Evolutionary conservation across 2,329 filamentous ascomycete genomes (phyloP), one percentile per base, ranked within the genome.

Genomic region (Colletotrichum magnum): DNA sequence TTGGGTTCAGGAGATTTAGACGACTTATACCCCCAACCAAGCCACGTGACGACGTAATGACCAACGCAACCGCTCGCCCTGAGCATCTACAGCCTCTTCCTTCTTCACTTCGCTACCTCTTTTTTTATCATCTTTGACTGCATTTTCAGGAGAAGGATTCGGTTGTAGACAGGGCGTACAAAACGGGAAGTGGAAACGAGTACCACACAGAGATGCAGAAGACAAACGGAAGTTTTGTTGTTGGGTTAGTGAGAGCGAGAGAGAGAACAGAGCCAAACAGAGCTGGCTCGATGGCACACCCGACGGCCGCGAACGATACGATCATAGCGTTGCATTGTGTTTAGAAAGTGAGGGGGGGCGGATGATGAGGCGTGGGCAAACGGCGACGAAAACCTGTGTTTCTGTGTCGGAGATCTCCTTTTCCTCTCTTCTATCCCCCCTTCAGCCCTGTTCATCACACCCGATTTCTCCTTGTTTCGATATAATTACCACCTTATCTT

Each of bases 1-100:
- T 77, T 86, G 84, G 84, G 80, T 86, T 73, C 79, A 84, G 75
- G 80, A 82, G 74, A 73, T 81, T 74, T 50, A 87, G 86, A 71
- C 83, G 58, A 63, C 64, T 50, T 69, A 72, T 72, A 72, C 71
- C 70, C 68, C 60, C 61, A 53, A 58, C 52, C 60, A 72, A 64
- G 58, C 69, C 65, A 52, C 21, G 39, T 71, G 65, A 73, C 70
- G 71, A 73, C 82, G 24, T 76, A 77, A 51, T 82, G 45, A 85
- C 47, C 83, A 80, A n/a, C 36, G 57, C 41, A 58, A 21, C 26
- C 53, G 56, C 63, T 69, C 51, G 58, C 58, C 45, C 52, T 56
- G 61, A 62, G 48, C 62, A 60, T 51, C 58, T 59, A 53, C 58
- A 64, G 41, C 53, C 47, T 67, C 51, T 68, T 45, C 58, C 50